Evolutionary conservation across 2,329 filamentous ascomycete genomes (phyloP).

Genomic region (Pestalotiopsis sp.): DNA sequence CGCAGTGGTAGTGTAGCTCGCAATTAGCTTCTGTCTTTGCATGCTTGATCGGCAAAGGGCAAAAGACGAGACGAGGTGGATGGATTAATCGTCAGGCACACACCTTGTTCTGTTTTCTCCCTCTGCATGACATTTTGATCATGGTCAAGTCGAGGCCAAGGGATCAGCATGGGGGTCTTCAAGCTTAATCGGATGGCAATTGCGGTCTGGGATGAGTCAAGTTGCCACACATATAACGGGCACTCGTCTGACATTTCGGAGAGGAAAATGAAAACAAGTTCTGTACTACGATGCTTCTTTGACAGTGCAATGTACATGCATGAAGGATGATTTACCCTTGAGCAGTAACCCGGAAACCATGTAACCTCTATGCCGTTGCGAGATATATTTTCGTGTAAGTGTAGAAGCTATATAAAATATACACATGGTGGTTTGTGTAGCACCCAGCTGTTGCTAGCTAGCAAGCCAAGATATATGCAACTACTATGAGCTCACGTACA

Average conservation of each 20-base stretch:
- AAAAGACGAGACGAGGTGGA: background rate
- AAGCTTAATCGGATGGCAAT: background rate
- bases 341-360: background rate
- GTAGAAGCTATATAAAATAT: no score
- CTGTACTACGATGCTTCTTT: background rate
- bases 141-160: background rate
- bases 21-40: background rate
- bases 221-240: background rate
- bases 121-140: background rate
- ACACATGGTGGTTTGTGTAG: no score
- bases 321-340: background rate
- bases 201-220: background rate
- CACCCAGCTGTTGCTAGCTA: no score
- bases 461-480: no score
- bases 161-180: background rate
- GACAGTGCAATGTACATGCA: background rate
- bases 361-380: background rate
- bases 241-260: background rate
- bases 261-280: background rate
- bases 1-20: background rate
- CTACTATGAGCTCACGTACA: no score
- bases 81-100: background rate
- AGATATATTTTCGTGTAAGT: no score
- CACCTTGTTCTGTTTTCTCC: background rate
- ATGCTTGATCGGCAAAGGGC: background rate